These are phyloP conservation scores for Cladosporium halotolerans DNA, from an alignment of 2,329 filamentous ascomycete genomes.

Conservation along the genomic window DNA sequence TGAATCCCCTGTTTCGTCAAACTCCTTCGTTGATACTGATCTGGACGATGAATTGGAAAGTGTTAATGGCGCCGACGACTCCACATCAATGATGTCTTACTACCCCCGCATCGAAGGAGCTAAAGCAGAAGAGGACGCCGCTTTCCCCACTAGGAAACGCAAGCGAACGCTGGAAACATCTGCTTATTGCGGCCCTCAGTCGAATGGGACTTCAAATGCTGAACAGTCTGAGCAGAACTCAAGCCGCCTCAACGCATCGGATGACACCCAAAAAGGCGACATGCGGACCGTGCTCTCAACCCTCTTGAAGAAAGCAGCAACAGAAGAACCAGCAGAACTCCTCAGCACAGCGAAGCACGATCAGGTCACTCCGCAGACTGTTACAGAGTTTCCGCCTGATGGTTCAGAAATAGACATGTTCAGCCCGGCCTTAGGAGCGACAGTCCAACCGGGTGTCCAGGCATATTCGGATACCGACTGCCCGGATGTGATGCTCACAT, in stretches of 20 bases:
- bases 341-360: too few relatives aligned
- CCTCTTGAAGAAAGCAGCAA: too few relatives aligned
- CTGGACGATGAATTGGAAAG: conserved; percentile 4
- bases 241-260: too few relatives aligned
- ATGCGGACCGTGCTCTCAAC: background rate
- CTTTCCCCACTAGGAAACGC: conserved; percentile 23
- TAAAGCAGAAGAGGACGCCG: conserved; percentile 19
- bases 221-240: too few relatives aligned
- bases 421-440: too few relatives aligned
- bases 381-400: too few relatives aligned
- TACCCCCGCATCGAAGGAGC: background rate
- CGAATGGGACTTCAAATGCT: background rate
- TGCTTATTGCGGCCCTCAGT: conserved; percentile 2
- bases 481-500: conserved; percentile 13
- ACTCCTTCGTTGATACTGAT: conserved; percentile 2
- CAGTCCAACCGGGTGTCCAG: too few relatives aligned
- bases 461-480: too few relatives aligned
- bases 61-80: conserved; percentile 11
- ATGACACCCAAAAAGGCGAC: too few relatives aligned
- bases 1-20: background rate
- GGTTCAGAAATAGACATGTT: too few relatives aligned
- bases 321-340: background rate
- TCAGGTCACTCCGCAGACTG: too few relatives aligned
- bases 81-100: background rate
- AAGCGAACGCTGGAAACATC: conserved; percentile 16